These are phyloP conservation scores for Neofusicoccum kwambonambiense DNA, from an alignment of 2,329 filamentous ascomycete species.

Conservation along the genomic window DNA sequence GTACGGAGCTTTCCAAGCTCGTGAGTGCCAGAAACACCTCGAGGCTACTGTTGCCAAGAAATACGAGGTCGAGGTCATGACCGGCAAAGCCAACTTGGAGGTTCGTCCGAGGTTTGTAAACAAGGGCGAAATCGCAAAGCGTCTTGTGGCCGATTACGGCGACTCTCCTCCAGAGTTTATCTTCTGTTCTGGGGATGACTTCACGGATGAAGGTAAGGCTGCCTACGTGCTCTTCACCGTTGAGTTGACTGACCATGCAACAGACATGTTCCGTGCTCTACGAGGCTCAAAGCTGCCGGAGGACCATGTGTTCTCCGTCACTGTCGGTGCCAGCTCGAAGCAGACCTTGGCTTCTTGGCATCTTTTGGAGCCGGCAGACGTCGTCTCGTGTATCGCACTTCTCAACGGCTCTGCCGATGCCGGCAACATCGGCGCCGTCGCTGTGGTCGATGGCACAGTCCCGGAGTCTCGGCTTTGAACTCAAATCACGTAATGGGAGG, in stretches of 20 bases:
- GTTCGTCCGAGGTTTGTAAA: conserved; percentile 97
- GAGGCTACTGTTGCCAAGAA: conserved; percentile 71
- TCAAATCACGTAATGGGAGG: neutral
- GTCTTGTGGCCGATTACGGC: conserved; percentile 73
- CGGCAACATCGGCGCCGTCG: conserved; percentile 41
- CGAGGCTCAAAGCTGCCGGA: conserved; percentile 54
- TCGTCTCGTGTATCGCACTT: conserved; percentile 65
- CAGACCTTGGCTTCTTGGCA: conserved; percentile 89
- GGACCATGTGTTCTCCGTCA: conserved; percentile 82
- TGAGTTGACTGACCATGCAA: neutral
- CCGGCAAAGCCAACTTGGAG: conserved; percentile 93
- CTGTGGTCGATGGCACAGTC: conserved; percentile 39
- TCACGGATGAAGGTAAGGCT: conserved; percentile 85
- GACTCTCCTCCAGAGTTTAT: conserved; percentile 74
- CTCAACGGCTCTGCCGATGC: conserved; percentile 52
- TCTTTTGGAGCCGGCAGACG: conserved; percentile 81
- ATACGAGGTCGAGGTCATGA: conserved; percentile 95
- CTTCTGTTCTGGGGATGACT: conserved; percentile 90
- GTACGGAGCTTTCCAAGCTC: conserved; percentile 75
- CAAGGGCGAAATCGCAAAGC: conserved; percentile 92
- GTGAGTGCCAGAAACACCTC: conserved; percentile 77
- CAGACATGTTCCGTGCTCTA: conserved; percentile 82
- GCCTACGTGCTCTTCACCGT: neutral
- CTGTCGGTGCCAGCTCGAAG: conserved; percentile 88
- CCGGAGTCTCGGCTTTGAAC: conserved; percentile 27